Base-by-base conservation (phyloP, 345 rosid genomes). In the Salix viminalis region DNA sequence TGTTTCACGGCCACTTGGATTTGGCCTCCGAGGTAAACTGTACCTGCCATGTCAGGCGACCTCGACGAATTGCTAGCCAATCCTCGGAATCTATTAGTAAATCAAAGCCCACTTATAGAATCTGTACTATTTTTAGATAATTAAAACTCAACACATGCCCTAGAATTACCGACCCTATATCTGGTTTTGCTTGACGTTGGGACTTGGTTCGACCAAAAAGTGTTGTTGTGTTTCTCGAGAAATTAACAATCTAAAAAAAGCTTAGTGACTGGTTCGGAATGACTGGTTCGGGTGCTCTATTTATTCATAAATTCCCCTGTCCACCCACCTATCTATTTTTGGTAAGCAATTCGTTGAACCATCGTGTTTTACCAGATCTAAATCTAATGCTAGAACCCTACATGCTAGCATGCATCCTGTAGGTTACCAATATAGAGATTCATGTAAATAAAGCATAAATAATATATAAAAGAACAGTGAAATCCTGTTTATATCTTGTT, bases 11-110 rank as follows among this genome's bases (percentile, higher is more conserved):
- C 28, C 67, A 24, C 28, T 58, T 69, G 28, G 37, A 14, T 44
- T 1, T 24, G 71, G 70, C 41, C 69, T 65, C 61, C 71, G 42
- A 66, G 64, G 46, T 7, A 67, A 75, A 18, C 64, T 26, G 78
- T 67, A 75, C 72, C 15, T 32, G 37, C 32, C 5, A 24, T 69
- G 79, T 69, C 32, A 56, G 73, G 36, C 13, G 44, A 66, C 28
- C 65, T 69, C 12, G 73, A 54, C 4, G 26, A 11, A 32, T 0
- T 69, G 56, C 12, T 58, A 19, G 65, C 73, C 72, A 34, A 42
- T 67, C 67, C 54, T 52, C 1, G 7, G 46, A 19, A 14, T 7
- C n/a, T 34, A 13, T 32, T 50, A 19, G 32, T 26, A 16, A 74
- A 34, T 13, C 15, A 5, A 42, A 42, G 14, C 6, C 37, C 37